Evolutionary conservation across 139 green algal genomes (phyloP).

Genomic region (Pycnococcus provasolii): DNA sequence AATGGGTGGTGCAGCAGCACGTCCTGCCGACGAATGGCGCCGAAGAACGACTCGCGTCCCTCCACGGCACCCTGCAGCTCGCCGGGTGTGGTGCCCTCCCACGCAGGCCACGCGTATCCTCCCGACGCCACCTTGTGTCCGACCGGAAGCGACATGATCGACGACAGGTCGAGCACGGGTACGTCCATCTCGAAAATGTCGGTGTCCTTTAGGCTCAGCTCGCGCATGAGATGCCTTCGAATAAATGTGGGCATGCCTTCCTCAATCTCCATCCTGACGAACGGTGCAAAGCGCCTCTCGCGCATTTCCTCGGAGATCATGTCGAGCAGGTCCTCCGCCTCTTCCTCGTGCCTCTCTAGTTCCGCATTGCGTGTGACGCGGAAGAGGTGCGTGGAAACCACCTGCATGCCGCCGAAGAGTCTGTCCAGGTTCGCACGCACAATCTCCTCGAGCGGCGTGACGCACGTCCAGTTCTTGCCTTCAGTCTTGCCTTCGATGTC

Average conservation of each 20-base stretch:
- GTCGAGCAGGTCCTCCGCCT: slow-evolving; percentile 51
- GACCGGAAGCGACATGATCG: neutral
- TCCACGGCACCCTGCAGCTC: too few species aligned
- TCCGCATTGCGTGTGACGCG: slow-evolving; percentile 48
- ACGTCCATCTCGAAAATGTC: neutral
- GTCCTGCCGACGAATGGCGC: slow-evolving; percentile 31
- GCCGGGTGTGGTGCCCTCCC: neutral
- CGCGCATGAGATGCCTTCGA: neutral
- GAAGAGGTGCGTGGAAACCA: slow-evolving; percentile 32
- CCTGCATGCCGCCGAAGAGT: slow-evolving; percentile 46
- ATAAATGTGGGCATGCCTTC: slow-evolving; percentile 1
- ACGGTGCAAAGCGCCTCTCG: slow-evolving; percentile 42
- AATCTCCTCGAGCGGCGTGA: slow-evolving; percentile 34
- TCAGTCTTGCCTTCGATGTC: neutral
- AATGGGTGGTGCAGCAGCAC: slow-evolving; percentile 51
- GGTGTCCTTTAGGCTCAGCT: neutral
- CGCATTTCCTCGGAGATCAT: slow-evolving; percentile 54
- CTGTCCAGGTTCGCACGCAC: slow-evolving; percentile 39
- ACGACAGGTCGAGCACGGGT: too few species aligned
- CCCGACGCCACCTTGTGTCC: neutral
- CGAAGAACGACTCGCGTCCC: slow-evolving; percentile 26
- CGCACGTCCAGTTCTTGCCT: too few species aligned
- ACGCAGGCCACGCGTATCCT: neutral
- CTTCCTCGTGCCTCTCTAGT: slow-evolving; percentile 46
- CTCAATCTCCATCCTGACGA: slow-evolving; percentile 43